Conservation (phyloP, 371 early-diverging fungal genomes). For the Mucor irregularis region DNA sequence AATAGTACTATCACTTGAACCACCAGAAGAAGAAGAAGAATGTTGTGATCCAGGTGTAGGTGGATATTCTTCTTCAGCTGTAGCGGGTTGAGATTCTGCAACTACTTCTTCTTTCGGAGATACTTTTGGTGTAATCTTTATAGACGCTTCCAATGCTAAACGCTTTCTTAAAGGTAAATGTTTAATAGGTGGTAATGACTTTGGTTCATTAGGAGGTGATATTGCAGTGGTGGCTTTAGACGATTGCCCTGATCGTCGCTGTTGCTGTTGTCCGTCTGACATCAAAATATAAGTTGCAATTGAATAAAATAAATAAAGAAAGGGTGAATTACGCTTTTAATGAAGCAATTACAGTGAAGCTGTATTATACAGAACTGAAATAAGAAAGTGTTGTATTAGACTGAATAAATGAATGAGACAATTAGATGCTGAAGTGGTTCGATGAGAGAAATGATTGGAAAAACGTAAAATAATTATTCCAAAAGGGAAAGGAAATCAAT, state of each 20-base stretch:
- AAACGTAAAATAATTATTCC: no score
- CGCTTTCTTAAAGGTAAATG: constrained; percentile 34
- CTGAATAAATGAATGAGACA: no score
- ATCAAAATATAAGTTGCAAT: not conserved
- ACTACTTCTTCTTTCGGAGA: no score
- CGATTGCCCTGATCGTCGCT: not conserved
- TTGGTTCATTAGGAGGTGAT: no score
- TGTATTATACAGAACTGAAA: not conserved
- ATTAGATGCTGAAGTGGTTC: no score
- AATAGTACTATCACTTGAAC: constrained; percentile 1
- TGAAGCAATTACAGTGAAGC: no score
- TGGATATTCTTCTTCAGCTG: not conserved
- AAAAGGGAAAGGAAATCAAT: no score
- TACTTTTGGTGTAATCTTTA: not conserved
- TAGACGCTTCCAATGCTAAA: constrained; percentile 8
- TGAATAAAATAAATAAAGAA: not conserved
- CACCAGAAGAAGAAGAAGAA: not conserved
- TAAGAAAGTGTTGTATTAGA: no score
- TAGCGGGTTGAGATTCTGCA: not conserved
- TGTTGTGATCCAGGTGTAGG: constrained; percentile 7
- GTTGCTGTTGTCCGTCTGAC: not conserved
- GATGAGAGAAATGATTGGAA: no score
- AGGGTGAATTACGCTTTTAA: not conserved
- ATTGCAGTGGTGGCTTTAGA: no score
- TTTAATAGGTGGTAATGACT: constrained; percentile 17